Evolutionary conservation across 2,329 filamentous ascomycete genomes (phyloP).

Genomic region (Cercospora sesami): DNA sequence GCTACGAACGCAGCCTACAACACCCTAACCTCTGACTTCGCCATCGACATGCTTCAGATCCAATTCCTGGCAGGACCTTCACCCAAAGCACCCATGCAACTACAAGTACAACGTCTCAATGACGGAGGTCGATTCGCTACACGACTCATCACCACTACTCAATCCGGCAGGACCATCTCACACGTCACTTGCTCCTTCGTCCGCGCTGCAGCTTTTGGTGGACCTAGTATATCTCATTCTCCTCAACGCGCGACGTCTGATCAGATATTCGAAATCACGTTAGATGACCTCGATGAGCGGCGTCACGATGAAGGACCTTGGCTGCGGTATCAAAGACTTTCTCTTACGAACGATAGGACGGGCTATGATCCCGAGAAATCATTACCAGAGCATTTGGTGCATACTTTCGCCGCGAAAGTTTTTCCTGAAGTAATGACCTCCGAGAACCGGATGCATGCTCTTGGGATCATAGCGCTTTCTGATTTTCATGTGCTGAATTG

Average conservation of each 20-base stretch:
- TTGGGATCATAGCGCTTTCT: constrained; percentile 22
- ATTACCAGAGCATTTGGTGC: constrained; percentile 13
- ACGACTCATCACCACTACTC: constrained; percentile 16
- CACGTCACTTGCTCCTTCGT: constrained; percentile 25
- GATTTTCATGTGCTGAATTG: constrained; percentile 26
- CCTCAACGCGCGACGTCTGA: constrained; percentile 11
- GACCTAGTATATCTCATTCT: constrained; percentile 21
- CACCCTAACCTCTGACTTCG: constrained; percentile 17
- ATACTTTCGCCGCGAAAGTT: constrained; percentile 20
- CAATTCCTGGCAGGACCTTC: constrained; percentile 12
- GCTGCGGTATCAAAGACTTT: constrained; percentile 23
- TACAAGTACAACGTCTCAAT: constrained; percentile 17
- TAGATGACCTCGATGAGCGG: constrained; percentile 22
- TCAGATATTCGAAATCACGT: constrained; percentile 13
- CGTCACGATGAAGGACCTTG: constrained; percentile 17
- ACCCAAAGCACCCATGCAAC: constrained; percentile 1
- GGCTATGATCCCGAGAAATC: neutral
- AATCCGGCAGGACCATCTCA: constrained; percentile 12
- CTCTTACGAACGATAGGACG: constrained; percentile 6
- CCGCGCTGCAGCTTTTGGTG: constrained; percentile 14
- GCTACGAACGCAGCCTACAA: constrained; percentile 21
- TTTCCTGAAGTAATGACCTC: constrained; percentile 10
- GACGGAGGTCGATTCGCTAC: constrained; percentile 21
- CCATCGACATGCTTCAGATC: constrained; percentile 18
- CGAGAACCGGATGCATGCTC: constrained; percentile 9